Percentiles rank a stretch among this genome's conserved stretches.
Evolutionary conservation across 164 flowering plant genomes (phyloP).

Genomic region (Aristolochia fimbriata): DNA sequence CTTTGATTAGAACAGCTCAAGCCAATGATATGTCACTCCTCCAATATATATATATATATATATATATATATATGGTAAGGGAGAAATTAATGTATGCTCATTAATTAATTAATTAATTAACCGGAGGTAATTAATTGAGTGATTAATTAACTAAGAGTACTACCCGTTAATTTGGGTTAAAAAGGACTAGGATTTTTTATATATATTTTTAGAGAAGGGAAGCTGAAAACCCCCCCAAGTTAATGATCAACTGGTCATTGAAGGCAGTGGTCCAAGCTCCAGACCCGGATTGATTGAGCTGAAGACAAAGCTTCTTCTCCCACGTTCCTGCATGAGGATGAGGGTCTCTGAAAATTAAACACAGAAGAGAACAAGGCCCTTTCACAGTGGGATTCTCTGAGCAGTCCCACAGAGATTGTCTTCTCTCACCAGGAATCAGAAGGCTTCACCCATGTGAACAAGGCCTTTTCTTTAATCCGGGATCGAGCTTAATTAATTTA

Average conservation of each 20-base stretch:
- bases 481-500: too few species aligned
- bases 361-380: slow-evolving; percentile 25
- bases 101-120: too few species aligned
- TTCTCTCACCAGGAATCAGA: slow-evolving; percentile 10
- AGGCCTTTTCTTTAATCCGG: too few species aligned
- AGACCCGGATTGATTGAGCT: slow-evolving; percentile 5
- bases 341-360: background rate
- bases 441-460: slow-evolving; percentile 22
- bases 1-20: too few species aligned
- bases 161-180: too few species aligned
- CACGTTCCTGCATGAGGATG: slow-evolving; percentile 18
- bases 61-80: too few species aligned
- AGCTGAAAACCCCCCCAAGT: background rate
- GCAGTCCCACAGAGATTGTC: slow-evolving; percentile 8
- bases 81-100: too few species aligned
- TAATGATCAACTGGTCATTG: background rate
- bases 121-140: too few species aligned
- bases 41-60: too few species aligned
- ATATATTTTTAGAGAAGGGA: background rate
- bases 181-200: too few species aligned
- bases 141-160: too few species aligned
- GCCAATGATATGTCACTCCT: too few species aligned
- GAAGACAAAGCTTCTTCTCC: slow-evolving; percentile 14
- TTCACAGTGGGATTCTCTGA: slow-evolving; percentile 29
- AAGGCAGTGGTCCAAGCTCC: background rate